Evolutionary conservation across 495 filamentous ascomycete species (phyloP), one percentile per base, ranked within the genome.

Genomic region (Ramalina intermedia): DNA sequence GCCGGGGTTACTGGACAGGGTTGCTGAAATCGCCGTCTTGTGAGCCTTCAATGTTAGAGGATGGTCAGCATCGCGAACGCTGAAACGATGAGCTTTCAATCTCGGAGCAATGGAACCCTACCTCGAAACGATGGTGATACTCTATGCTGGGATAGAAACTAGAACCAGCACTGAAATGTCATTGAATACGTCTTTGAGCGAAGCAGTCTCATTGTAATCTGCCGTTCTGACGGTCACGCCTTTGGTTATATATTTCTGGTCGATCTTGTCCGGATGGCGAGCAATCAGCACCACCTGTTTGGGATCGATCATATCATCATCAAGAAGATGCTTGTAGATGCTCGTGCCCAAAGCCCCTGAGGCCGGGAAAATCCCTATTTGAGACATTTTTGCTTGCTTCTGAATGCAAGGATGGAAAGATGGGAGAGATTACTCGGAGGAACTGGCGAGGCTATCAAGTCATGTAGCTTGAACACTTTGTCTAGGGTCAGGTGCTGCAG

Each of bases 21-120:
- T 81, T 3, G 77, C 75, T 47, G 78, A 63, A 20, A 85, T 74
- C 3, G 76, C 79, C 0, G 55, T 55, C 47, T 59, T 63, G 43
- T 83, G 78, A 26, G 50, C 61, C 68, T 69, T 14, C 24, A 4
- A 21, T 29, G 4, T 20, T 24, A 3, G 6, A 6, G 23, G 3
- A 4, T 6, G 42, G 9, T 44, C 39, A 41, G 21, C 14, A 41
- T 1, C 3, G 16, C 16, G 0, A 13, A 3, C 21, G 39, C 14
- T 9, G 8, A 1, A 7, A 8, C 2, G 6, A n/a, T 3, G 11
- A 17, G 2, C 26, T 4, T 18, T 29, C 38, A 50, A 42, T 18
- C 12, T 13, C 26, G 38, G 6, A 3, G 16, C 13, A 29, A 48
- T 33, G 7, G 6, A n/a, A 1, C 37, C 37, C 41, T 47, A 69